These are phyloP conservation scores for Actinomucor elegans DNA, from an alignment of 371 early-diverging fungal species.

Conservation along the genomic window DNA sequence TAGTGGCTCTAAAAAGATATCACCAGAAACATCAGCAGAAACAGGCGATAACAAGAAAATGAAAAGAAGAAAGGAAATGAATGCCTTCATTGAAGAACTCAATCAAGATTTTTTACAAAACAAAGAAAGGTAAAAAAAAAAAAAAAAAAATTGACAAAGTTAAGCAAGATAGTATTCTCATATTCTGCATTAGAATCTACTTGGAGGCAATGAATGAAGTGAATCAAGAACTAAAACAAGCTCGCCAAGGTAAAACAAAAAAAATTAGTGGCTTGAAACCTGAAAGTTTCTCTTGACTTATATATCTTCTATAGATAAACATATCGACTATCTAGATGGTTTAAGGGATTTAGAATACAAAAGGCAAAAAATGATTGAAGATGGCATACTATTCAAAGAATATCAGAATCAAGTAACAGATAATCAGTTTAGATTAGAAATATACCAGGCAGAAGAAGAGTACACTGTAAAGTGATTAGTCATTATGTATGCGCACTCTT, in stretches of 20 bases:
- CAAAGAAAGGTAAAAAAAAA: constrained; percentile 45
- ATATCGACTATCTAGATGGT: constrained; percentile 66
- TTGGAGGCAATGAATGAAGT: constrained; percentile 27
- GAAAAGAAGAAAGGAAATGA: constrained; percentile 41
- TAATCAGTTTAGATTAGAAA: constrained; percentile 58
- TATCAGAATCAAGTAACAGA: constrained; percentile 72
- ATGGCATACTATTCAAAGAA: constrained; percentile 63
- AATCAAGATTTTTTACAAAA: constrained; percentile 44
- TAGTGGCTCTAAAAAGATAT: not conserved
- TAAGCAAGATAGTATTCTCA: not conserved
- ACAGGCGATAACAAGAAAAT: constrained; percentile 31
- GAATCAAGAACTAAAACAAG: constrained; percentile 27
- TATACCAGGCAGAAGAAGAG: constrained; percentile 58
- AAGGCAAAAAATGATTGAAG: constrained; percentile 53
- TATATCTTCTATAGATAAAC: constrained; percentile 53
- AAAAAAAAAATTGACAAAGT: constrained; percentile 27
- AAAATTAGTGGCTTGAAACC: too few relatives aligned
- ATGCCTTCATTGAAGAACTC: constrained; percentile 33
- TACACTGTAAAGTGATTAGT: constrained; percentile 39
- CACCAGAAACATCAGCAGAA: constrained; percentile 1
- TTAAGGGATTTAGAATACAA: constrained; percentile 57
- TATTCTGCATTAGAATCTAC: constrained; percentile 20
- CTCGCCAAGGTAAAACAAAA: constrained; percentile 23
- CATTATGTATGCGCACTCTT: not conserved
- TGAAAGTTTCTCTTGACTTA: not conserved